Conservation (phyloP, 768 basidiomycete species). For the Kwoniella dejecticola region DNA sequence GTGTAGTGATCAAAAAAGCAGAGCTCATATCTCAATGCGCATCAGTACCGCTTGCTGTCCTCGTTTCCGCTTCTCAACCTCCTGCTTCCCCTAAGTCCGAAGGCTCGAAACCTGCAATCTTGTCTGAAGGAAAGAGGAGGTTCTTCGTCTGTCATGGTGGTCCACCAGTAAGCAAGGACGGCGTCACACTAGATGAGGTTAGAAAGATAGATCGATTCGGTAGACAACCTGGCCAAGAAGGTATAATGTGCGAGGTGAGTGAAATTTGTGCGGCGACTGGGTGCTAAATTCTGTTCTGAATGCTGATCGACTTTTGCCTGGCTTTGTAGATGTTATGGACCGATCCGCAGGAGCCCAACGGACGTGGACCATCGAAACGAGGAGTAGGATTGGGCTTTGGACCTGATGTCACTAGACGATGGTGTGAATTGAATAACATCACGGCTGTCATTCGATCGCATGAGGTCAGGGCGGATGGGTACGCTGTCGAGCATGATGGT, state of each 20-base stretch:
- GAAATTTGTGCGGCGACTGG: no score
- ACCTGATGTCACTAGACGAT: conserved; percentile 84
- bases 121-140: conserved; percentile 77
- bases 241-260: conserved; percentile 81
- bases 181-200: conserved; percentile 90
- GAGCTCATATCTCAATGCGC: no score
- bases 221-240: conserved; percentile 88
- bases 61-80: conserved; percentile 70
- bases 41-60: conserved; percentile 91
- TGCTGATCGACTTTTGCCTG: no score
- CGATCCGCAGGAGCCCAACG: conserved; percentile 84
- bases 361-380: conserved; percentile 96
- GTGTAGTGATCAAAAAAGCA: no score
- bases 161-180: conserved; percentile 84
- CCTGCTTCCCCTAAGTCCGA: conserved; percentile 58
- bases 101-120: conserved; percentile 63
- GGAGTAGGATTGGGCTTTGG: conserved; percentile 96
- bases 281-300: no score
- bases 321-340: conserved; percentile 79
- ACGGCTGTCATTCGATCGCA: conserved; percentile 91
- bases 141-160: conserved; percentile 97
- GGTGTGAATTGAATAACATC: conserved; percentile 84
- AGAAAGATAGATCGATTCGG: conserved; percentile 83
- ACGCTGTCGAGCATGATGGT: conserved; percentile 90
- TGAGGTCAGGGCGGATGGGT: conserved; percentile 91